Evolutionary conservation across 495 filamentous ascomycete species (phyloP), one percentile per base, ranked within the genome.

Genomic region (Durotheca rogersii): DNA sequence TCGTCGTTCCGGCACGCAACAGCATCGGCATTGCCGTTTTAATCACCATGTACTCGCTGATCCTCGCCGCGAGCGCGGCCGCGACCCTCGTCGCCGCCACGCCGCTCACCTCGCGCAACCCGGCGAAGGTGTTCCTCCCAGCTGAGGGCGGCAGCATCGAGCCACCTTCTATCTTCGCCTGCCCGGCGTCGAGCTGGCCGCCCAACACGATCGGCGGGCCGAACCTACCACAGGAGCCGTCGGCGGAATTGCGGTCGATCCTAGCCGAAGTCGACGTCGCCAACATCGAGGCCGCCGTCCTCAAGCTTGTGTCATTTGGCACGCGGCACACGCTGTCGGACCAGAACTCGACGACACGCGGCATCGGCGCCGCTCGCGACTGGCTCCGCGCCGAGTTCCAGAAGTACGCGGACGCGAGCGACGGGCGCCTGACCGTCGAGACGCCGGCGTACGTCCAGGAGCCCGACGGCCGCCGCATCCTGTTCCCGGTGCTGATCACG

Each of bases 341-440:
- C 1, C 75, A 78, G 56, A 79, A 65, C 32, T 64, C 68, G 36
- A 62, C 64, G 9, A 68, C 62, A 7, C 60, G 72, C 16, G 78
- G 78, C 3, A 79, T 81, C 40, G 78, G 78, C 3, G 78, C 77
- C 10, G 77, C 78, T 19, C 58, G 78, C 35, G 73, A 79, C 46
- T 81, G 75, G 74, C 72, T 80, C 34, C 60, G 62, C n/a, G 56
- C 46, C 34, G 68, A 78, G 60, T 72, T 72, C 66, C 54, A 56
- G 41, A 38, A 27, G 12, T 62, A 68, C 34, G 76, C 75, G 1
- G 46, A 56, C 14, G 53, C 61, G 1, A 69, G 68, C 37, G 64
- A 70, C 16, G 73, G 73, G 0, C 51, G 61, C 33, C 64, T 80
- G 66, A 67, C 40, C 7, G 75, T 80, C 7, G 60, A 65, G 38